Base-by-base conservation (phyloP, 257 asterid genomes). In the Gynochthodes officinalis region DNA sequence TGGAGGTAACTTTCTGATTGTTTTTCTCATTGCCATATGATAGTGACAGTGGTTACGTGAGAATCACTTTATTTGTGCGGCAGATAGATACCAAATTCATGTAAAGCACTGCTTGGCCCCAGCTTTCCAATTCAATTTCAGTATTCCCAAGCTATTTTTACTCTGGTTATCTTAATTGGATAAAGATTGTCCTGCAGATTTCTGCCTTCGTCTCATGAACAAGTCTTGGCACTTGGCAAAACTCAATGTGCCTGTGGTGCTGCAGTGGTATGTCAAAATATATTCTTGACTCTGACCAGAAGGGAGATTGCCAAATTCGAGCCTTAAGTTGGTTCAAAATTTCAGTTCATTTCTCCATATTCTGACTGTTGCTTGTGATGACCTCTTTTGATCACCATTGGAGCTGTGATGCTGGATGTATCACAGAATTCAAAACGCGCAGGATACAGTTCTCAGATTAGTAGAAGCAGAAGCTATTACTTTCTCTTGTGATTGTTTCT, bases 1-100 rank as follows among this genome's bases (percentile, higher is more conserved):
- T 58, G 64, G 70, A 82, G 96, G 89, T 87, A 75, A 68, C 61
- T 16, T 55, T 72, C 40, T 76, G 16, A 25, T 33, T 52, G 52
- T 67, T 49, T 7, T 1, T 15, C 11, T 4, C 1, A 67, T 42
- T 7, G 12, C 30, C 64, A 28, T 59, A 28, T 23, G 35, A 59
- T 30, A 5, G n/a, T 27, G 49, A 28, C 18, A 48, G 27, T 18
- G 27, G 39, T 28, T 50, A 40, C 44, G 11, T 14, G 54, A 35
- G 48, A n/a, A 52, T 46, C 14, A 9, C 43, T 18, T 7, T 10
- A 2, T 37, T 7, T n/a, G n/a, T n/a, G n/a, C n/a, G n/a, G n/a
- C n/a, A n/a, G n/a, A n/a, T n/a, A n/a, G n/a, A n/a, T n/a, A n/a
- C n/a, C n/a, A n/a, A n/a, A n/a, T n/a, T n/a, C n/a, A n/a, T n/a